phyloP scores from a whole-genome alignment of 495 filamentous ascomycete genomes.

The Talaromyces stipitatus region DNA sequence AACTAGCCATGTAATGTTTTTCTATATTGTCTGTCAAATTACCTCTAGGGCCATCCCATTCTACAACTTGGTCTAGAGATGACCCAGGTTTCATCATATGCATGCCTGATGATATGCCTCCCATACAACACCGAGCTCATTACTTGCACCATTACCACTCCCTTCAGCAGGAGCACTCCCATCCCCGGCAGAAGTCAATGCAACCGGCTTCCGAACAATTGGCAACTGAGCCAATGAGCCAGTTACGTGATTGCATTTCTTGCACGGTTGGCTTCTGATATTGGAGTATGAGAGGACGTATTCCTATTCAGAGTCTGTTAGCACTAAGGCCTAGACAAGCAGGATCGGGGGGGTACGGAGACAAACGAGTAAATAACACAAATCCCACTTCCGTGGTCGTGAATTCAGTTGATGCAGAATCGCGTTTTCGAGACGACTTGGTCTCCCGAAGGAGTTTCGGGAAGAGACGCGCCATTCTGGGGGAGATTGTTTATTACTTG shows the following conservation, averaged over 20 bases:
- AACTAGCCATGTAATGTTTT: no score
- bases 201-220: conserved; percentile 18
- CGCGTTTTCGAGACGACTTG: conserved; percentile 26
- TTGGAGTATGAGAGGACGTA: conserved; percentile 35
- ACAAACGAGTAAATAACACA: conserved; percentile 34
- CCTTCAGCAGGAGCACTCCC: conserved; percentile 12
- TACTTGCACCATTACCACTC: background rate
- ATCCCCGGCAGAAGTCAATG: conserved; percentile 3
- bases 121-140: conserved; percentile 10
- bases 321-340: background rate
- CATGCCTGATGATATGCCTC: conserved; percentile 22
- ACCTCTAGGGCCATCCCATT: no score
- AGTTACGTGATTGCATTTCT: conserved; percentile 30
- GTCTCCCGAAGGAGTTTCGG: conserved; percentile 9
- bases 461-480: conserved; percentile 30
- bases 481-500: background rate
- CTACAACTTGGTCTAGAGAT: no score
- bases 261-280: conserved; percentile 31
- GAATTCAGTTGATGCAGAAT: conserved; percentile 28
- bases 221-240: conserved; percentile 32
- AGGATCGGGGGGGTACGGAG: background rate
- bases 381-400: conserved; percentile 34
- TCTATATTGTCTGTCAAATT: no score
- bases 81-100: background rate
- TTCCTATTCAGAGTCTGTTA: conserved; percentile 16